Evolutionary conservation across 768 basidiomycete genomes (phyloP).

Genomic region (Stropharia rugosoannulata): DNA sequence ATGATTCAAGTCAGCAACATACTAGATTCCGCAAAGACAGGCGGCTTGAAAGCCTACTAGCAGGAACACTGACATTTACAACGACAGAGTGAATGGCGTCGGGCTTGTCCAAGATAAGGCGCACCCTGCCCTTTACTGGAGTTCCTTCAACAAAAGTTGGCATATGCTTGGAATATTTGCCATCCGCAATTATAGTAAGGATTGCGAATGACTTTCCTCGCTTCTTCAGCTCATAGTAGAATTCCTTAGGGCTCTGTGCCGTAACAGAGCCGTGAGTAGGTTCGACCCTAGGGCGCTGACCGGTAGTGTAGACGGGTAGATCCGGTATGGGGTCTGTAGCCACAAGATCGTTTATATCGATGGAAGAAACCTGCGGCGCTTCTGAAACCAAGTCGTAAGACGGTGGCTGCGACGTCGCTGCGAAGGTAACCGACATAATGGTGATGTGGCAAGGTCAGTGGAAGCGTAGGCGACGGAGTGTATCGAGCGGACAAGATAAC

Average conservation of each 20-base stretch:
- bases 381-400: background rate
- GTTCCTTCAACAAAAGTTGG: slow-evolving; percentile 36
- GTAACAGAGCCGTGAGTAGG: background rate
- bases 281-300: background rate
- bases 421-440: background rate
- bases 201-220: slow-evolving; percentile 45
- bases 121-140: slow-evolving; percentile 32
- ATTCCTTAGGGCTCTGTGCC: slow-evolving; percentile 20
- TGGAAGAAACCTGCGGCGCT: background rate
- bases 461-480: background rate
- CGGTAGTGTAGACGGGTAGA: slow-evolving; percentile 3
- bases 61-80: slow-evolving; percentile 40
- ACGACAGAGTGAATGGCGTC: slow-evolving; percentile 49
- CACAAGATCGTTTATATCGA: slow-evolving; percentile 2
- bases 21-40: slow-evolving; percentile 1
- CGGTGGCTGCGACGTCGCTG: background rate
- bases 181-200: slow-evolving; percentile 44
- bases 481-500: no score
- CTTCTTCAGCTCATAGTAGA: slow-evolving; percentile 23
- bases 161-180: slow-evolving; percentile 31
- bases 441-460: background rate
- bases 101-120: slow-evolving; percentile 32
- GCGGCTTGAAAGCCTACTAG: background rate
- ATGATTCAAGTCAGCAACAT: slow-evolving; percentile 4
- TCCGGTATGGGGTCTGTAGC: slow-evolving; percentile 2